These are phyloP conservation scores for Mortierella sp. DNA, from an alignment of 371 early-diverging fungal species.

Conservation along the genomic window DNA sequence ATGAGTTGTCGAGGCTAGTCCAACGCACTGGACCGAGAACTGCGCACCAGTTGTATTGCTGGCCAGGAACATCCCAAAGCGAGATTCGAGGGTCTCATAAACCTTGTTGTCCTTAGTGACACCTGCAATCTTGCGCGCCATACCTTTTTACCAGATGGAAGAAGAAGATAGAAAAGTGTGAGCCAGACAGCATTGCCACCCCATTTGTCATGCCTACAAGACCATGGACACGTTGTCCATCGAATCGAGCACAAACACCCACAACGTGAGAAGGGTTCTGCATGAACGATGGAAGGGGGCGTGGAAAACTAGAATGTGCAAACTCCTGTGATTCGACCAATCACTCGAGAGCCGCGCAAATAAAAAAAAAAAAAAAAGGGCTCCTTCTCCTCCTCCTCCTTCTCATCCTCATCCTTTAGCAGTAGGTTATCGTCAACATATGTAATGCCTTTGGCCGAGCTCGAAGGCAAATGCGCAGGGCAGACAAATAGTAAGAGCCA, in stretches of 20 bases:
- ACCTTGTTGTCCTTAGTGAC: constrained; percentile 48
- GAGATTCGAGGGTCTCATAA: constrained; percentile 51
- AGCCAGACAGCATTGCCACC: no score
- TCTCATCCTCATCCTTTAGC: neutral
- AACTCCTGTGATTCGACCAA: no score
- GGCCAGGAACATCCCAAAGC: constrained; percentile 56
- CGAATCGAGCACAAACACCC: no score
- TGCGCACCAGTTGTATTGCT: constrained; percentile 39
- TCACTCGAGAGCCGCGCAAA: neutral
- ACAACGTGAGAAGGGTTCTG: no score
- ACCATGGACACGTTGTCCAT: no score
- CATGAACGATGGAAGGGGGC: no score
- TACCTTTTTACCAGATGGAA: constrained; percentile 16
- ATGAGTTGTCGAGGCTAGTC: constrained; percentile 24
- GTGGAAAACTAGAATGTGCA: no score
- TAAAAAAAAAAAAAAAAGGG: constrained; percentile 1
- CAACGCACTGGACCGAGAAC: constrained; percentile 41
- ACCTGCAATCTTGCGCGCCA: constrained; percentile 54
- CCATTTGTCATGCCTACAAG: no score
- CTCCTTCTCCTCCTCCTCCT: neutral
- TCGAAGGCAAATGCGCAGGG: neutral
- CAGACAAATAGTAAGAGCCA: neutral
- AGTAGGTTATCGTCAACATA: no score
- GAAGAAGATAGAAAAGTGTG: no score
- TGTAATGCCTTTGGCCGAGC: neutral